Conservation (phyloP, 768 basidiomycete genomes). For the Leccinum boreale region DNA sequence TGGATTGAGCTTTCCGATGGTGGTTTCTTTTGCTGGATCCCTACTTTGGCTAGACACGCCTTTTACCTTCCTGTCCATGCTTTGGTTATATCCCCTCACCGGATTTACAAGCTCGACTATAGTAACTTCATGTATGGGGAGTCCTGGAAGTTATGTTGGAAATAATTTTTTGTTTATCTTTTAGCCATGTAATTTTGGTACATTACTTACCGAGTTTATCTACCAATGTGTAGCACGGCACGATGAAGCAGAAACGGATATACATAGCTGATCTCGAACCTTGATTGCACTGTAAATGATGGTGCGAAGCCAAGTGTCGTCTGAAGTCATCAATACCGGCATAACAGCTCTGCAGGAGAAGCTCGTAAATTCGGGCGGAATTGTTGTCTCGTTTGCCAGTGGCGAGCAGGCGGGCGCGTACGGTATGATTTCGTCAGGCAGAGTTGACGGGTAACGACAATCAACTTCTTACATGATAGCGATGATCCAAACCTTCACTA, state of each 20-base stretch:
- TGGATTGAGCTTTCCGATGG: constrained; percentile 15
- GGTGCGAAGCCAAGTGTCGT: background rate
- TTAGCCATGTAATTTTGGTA: background rate
- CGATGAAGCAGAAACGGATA: background rate
- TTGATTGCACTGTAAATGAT: background rate
- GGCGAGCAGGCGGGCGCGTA: background rate
- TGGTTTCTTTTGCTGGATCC: constrained; percentile 16
- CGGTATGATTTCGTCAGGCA: background rate
- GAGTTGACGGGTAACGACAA: background rate
- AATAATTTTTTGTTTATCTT: background rate
- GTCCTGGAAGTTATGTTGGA: constrained; percentile 19
- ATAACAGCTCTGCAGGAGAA: background rate
- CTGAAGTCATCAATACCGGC: background rate
- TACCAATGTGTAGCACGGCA: background rate
- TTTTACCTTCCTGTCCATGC: constrained; percentile 15
- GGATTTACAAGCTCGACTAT: constrained; percentile 10
- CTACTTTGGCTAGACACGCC: constrained; percentile 17
- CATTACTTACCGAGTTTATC: background rate
- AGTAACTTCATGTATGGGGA: constrained; percentile 13
- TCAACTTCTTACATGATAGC: background rate
- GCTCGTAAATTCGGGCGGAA: background rate
- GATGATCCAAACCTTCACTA: background rate
- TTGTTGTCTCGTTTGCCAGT: background rate
- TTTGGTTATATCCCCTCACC: constrained; percentile 12
- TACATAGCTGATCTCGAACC: background rate